These are phyloP conservation scores for Coleophoma eucalyptorum DNA, from an alignment of 2,329 filamentous ascomycete species.

Conservation along the genomic window DNA sequence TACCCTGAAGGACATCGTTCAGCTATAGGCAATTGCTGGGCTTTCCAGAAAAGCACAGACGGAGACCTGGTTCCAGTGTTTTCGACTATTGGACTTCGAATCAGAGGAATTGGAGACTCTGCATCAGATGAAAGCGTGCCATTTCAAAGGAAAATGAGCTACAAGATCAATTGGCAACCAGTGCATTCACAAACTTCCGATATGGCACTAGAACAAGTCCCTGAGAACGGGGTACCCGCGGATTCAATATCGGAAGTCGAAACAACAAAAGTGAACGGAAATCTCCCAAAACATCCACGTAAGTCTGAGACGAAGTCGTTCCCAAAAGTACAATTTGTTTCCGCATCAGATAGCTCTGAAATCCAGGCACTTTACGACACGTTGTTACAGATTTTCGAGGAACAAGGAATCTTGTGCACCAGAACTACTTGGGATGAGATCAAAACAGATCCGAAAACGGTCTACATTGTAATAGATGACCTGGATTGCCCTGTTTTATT, in stretches of 20 bases:
- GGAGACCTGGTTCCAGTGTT: background rate
- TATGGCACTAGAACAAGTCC: too few relatives aligned
- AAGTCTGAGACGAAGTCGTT: background rate
- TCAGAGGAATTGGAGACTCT: constrained; percentile 5
- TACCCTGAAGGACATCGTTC: constrained; percentile 3
- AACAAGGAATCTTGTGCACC: background rate
- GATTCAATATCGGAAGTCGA: too few relatives aligned
- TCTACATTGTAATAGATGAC: constrained; percentile 1
- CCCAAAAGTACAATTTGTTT: background rate
- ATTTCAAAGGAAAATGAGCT: constrained; percentile 2
- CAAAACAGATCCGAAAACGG: background rate
- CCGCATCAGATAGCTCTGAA: background rate
- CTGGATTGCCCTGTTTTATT: background rate
- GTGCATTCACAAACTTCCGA: too few relatives aligned
- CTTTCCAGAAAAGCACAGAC: constrained; percentile 2
- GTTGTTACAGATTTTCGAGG: background rate
- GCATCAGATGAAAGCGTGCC: background rate
- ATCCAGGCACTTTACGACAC: background rate
- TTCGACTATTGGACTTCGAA: background rate
- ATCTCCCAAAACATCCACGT: too few relatives aligned
- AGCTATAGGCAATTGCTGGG: constrained; percentile 3
- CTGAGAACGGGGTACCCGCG: too few relatives aligned
- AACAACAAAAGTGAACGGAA: too few relatives aligned
- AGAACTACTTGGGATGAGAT: background rate
- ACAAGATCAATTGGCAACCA: constrained; percentile 1